Evolutionary conservation across 2,329 filamentous ascomycete species (phyloP).

Genomic region (Cladophialophora immunda): DNA sequence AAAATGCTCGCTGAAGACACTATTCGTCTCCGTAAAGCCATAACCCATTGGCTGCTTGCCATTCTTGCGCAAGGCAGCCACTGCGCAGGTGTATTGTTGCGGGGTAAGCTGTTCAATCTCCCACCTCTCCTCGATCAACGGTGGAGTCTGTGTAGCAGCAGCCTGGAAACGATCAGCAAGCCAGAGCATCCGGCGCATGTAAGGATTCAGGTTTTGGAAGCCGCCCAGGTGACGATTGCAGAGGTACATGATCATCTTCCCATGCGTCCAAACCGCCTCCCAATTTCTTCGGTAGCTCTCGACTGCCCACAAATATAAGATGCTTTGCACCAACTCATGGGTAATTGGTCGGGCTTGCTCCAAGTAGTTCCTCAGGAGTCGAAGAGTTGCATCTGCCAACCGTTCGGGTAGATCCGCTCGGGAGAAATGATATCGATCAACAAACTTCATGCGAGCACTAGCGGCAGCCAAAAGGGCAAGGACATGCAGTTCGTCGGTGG

Average conservation of each 20-base stretch:
- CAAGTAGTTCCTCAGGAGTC: conserved; percentile 26
- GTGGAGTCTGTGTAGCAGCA: conserved; percentile 26
- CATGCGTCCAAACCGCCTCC: conserved; percentile 26
- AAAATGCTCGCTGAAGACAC: conserved; percentile 25
- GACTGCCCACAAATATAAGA: conserved; percentile 30
- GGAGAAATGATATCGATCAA: conserved; percentile 26
- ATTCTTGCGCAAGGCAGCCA: conserved; percentile 17
- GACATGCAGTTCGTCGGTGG: conserved; percentile 26
- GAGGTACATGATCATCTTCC: conserved; percentile 29
- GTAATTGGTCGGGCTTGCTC: conserved; percentile 22
- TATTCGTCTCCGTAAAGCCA: conserved; percentile 16
- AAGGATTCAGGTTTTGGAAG: conserved; percentile 29
- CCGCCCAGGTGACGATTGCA: conserved; percentile 27
- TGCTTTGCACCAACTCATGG: conserved; percentile 30
- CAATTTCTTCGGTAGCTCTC: conserved; percentile 34
- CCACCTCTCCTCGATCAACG: conserved; percentile 28
- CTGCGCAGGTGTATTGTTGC: conserved; percentile 17
- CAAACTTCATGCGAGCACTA: conserved; percentile 31
- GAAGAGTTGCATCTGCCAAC: conserved; percentile 24
- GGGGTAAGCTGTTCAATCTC: conserved; percentile 24
- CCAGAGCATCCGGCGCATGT: conserved; percentile 32
- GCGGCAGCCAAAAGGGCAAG: conserved; percentile 27
- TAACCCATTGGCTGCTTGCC: conserved; percentile 20
- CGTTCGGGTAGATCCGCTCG: conserved; percentile 28
- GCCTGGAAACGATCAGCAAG: conserved; percentile 32